These are phyloP conservation scores for Sequoia sempervirens DNA, from an alignment of 75 land plant genomes.

Conservation along the genomic window DNA sequence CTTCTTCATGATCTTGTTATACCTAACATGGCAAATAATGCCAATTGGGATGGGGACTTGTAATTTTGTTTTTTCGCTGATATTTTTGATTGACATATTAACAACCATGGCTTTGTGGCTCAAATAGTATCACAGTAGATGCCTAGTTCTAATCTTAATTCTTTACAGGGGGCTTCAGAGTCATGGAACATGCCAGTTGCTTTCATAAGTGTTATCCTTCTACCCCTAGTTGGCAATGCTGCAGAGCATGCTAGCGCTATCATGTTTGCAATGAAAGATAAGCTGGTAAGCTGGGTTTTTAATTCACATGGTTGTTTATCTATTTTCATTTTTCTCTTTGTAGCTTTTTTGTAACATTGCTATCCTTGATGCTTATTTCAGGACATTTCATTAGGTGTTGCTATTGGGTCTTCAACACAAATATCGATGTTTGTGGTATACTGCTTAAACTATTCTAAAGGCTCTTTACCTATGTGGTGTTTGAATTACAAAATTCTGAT, in stretches of 20 bases:
- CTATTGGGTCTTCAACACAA: constrained; percentile 72
- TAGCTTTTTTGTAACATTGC: neutral
- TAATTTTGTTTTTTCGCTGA: neutral
- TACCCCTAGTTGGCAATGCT: constrained; percentile 74
- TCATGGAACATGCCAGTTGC: constrained; percentile 47
- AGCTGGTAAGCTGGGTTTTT: constrained; percentile 37
- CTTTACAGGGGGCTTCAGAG: constrained; percentile 51
- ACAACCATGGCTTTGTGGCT: neutral
- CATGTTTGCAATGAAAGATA: constrained; percentile 70
- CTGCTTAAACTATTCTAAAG: neutral
- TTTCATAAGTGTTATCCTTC: constrained; percentile 63
- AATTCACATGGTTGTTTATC: neutral
- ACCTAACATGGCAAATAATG: neutral
- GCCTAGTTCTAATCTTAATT: neutral
- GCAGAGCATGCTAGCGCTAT: constrained; percentile 73
- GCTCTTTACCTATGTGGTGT: neutral
- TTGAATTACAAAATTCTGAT: too few species aligned
- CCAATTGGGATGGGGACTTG: neutral
- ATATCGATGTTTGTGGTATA: constrained; percentile 62
- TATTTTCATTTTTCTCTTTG: neutral
- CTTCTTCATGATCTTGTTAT: neutral
- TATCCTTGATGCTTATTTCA: constrained; percentile 7
- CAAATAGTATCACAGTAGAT: neutral
- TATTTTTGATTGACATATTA: neutral
- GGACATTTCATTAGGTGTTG: constrained; percentile 72